These are phyloP conservation scores for Exserohilum turcica DNA, from an alignment of 2,329 filamentous ascomycete species.

Conservation along the genomic window DNA sequence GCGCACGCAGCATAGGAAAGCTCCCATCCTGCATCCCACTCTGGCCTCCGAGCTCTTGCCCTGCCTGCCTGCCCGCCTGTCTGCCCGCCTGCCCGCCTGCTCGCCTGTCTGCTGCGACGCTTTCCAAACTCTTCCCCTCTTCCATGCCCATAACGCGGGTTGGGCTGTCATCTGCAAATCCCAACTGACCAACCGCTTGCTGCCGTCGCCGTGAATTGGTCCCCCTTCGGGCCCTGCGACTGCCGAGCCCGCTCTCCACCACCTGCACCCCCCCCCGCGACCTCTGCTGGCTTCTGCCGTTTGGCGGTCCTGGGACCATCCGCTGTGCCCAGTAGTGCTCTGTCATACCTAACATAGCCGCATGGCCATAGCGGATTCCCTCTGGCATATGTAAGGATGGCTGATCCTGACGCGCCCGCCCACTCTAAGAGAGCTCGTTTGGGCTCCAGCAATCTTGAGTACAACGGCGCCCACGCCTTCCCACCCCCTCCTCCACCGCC, in stretches of 20 bases:
- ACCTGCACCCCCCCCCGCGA: constrained; percentile 27
- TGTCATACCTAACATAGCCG: constrained; percentile 41
- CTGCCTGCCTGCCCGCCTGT: no score
- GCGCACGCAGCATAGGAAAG: constrained; percentile 39
- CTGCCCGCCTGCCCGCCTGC: no score
- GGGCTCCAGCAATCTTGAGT: constrained; percentile 43
- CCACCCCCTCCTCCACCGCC: constrained; percentile 41
- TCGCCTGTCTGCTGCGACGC: constrained; percentile 38
- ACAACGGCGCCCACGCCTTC: constrained; percentile 40
- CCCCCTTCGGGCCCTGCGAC: constrained; percentile 33
- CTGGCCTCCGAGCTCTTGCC: constrained; percentile 36
- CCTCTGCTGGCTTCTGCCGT: constrained; percentile 34
- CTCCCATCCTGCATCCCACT: constrained; percentile 39
- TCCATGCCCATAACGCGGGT: constrained; percentile 45
- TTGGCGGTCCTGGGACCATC: constrained; percentile 31
- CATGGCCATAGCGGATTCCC: constrained; percentile 48
- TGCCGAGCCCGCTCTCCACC: constrained; percentile 39
- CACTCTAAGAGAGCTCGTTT: constrained; percentile 46
- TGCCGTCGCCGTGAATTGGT: constrained; percentile 40
- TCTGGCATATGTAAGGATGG: constrained; percentile 48
- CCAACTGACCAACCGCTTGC: constrained; percentile 33
- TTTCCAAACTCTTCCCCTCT: constrained; percentile 42
- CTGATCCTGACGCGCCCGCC: constrained; percentile 47
- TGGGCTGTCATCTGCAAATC: constrained; percentile 34
- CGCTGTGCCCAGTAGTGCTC: constrained; percentile 24